Conservation (phyloP, 495 filamentous ascomycete genomes). For the Aeminium ludgeri region DNA sequence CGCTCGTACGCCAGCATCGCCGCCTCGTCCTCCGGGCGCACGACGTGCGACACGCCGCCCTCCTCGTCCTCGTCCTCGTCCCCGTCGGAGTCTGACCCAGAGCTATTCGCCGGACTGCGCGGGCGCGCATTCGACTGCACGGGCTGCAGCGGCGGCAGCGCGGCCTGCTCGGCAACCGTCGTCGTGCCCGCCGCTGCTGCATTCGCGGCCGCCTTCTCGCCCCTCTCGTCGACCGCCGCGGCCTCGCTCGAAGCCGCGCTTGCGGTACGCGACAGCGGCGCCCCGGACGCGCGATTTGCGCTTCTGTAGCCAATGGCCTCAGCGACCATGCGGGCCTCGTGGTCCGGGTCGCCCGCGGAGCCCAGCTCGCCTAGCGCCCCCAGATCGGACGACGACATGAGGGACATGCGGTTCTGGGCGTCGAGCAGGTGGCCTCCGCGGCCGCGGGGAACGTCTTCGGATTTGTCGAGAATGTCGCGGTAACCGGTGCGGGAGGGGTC, state of each 20-base stretch:
- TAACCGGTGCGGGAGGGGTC: conserved; percentile 70
- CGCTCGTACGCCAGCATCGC: conserved; percentile 15
- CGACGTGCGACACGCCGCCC: not conserved
- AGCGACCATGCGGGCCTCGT: conserved; percentile 14
- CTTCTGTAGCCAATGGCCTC: conserved; percentile 13
- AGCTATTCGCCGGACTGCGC: conserved; percentile 3
- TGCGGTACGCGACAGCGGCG: no score
- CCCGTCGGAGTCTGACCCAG: conserved; percentile 3
- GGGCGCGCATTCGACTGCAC: not conserved
- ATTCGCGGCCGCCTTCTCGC: no score
- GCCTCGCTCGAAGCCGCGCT: no score
- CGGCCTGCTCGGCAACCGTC: no score
- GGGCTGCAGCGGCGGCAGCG: no score
- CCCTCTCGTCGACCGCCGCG: no score
- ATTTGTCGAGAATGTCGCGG: conserved; percentile 54
- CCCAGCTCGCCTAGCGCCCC: conserved; percentile 8
- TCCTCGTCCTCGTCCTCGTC: conserved; percentile 4
- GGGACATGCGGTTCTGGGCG: conserved; percentile 4
- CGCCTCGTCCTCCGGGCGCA: conserved; percentile 15
- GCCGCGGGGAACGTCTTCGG: conserved; percentile 19
- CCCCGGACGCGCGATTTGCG: no score
- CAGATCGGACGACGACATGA: not conserved
- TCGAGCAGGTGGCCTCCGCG: conserved; percentile 13
- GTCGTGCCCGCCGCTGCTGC: no score
- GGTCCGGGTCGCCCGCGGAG: conserved; percentile 8